These are phyloP conservation scores for Hyphopichia pseudoburtonii DNA, from an alignment of 1,139 yeast species.

Conservation along the genomic window DNA sequence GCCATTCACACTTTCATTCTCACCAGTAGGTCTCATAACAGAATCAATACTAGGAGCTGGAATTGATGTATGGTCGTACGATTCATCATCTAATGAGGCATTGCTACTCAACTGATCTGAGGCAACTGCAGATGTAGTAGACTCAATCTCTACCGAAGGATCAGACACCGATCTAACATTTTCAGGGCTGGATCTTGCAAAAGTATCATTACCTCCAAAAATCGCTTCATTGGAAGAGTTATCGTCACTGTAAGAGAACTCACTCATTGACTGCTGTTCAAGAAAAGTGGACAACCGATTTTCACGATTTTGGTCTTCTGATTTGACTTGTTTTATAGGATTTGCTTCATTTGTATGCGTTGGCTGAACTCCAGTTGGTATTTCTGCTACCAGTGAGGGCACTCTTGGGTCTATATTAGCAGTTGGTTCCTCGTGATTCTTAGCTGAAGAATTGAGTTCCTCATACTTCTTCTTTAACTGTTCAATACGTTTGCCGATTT, in stretches of 20 bases:
- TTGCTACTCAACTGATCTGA: slow-evolving; percentile 1
- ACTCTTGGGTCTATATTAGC: no score
- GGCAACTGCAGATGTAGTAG: neutral
- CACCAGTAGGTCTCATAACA: neutral
- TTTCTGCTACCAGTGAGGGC: no score
- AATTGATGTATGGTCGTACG: slow-evolving; percentile 1
- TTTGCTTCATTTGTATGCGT: no score
- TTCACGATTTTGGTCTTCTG: neutral
- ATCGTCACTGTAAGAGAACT: no score
- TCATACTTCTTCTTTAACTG: slow-evolving; percentile 17
- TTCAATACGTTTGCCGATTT: slow-evolving; percentile 21
- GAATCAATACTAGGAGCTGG: slow-evolving; percentile 3
- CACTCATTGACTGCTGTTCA: neutral
- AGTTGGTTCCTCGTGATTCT: no score
- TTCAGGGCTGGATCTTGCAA: slow-evolving; percentile 1
- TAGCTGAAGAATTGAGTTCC: no score
- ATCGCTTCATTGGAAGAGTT: slow-evolving; percentile 1
- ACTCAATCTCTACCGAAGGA: slow-evolving; percentile 1
- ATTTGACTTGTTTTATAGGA: no score
- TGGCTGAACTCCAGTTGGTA: no score
- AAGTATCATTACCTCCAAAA: slow-evolving; percentile 4
- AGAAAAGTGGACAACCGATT: neutral
- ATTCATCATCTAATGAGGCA: neutral
- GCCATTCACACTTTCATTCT: neutral
- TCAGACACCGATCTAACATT: slow-evolving; percentile 1